A percentile compares a stretch with the other conserved stretches of the same genome.
phyloP scores from a whole-genome alignment of 768 basidiomycete genomes.

The Rhodosporidiobolus sp. region DNA sequence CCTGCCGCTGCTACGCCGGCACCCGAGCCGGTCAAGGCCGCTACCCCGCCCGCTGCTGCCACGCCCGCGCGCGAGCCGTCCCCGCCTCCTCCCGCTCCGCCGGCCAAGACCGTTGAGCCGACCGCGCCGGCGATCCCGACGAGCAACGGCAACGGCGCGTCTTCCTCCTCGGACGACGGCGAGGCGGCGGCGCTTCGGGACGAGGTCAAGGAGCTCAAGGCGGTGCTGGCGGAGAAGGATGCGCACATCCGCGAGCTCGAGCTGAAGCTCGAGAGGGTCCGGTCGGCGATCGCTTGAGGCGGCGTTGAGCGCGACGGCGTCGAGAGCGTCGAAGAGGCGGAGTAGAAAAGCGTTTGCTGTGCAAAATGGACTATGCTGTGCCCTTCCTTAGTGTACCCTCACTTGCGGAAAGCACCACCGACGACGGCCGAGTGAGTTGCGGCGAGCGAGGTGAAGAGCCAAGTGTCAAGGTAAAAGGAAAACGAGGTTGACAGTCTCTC shows the following conservation, averaged over 20 bases:
- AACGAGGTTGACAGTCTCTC: no score
- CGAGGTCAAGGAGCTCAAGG: conserved; percentile 63
- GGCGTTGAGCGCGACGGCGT: background rate
- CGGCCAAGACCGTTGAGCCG: conserved; percentile 35
- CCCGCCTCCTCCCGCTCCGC: conserved; percentile 11
- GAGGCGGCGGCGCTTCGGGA: conserved; percentile 48
- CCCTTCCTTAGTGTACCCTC: no score
- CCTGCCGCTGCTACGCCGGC: conserved; percentile 41
- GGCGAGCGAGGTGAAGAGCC: no score
- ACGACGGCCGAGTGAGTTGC: no score
- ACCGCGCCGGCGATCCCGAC: background rate
- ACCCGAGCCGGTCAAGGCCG: background rate
- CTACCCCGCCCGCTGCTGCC: conserved; percentile 18
- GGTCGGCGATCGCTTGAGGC: conserved; percentile 14
- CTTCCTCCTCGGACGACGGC: conserved; percentile 1
- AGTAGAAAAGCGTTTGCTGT: background rate
- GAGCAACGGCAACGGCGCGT: conserved; percentile 6
- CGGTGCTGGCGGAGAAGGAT: conserved; percentile 72
- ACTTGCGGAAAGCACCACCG: no score
- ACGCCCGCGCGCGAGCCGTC: conserved; percentile 23
- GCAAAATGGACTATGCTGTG: background rate
- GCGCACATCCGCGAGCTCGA: conserved; percentile 79
- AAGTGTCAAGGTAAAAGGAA: no score
- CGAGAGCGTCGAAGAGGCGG: background rate
- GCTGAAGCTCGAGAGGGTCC: conserved; percentile 49